phyloP scores from a whole-genome alignment of 2,329 filamentous ascomycete species.

The Monilinia polystroma region DNA sequence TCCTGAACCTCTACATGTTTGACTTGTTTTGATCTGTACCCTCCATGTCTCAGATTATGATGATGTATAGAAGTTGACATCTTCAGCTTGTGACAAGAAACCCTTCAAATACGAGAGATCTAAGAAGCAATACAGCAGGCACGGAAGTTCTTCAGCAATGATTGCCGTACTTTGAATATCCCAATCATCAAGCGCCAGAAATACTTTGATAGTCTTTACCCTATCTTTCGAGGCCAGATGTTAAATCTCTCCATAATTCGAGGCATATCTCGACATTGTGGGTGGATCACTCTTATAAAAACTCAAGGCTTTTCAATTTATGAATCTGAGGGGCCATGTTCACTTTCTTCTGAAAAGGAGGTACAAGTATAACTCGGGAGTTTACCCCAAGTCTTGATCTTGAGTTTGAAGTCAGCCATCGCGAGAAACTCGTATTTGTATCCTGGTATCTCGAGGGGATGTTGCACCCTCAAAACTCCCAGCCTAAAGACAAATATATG shows the following conservation, averaged over 20 bases:
- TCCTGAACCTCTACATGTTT: background rate
- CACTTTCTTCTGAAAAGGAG: background rate
- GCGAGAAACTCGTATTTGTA: background rate
- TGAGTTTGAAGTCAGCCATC: background rate
- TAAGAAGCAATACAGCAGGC: background rate
- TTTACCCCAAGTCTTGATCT: background rate
- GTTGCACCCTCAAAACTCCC: background rate
- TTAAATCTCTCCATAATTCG: constrained; percentile 1
- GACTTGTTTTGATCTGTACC: background rate
- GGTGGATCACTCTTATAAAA: background rate
- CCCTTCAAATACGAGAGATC: background rate
- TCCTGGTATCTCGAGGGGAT: background rate
- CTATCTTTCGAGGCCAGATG: background rate
- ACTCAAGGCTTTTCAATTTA: background rate
- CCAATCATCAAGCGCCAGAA: background rate
- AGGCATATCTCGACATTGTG: background rate
- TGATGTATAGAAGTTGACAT: background rate
- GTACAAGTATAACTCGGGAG: too few species aligned
- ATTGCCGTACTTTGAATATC: rapidly evolving
- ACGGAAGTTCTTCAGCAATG: background rate
- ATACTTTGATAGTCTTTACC: background rate
- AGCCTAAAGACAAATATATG: background rate
- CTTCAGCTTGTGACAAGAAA: background rate
- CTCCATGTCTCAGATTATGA: too few species aligned
- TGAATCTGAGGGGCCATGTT: rapidly evolving